phyloP scores from a whole-genome alignment of 164 flowering plant genomes.

The Stephania yunnanensis region DNA sequence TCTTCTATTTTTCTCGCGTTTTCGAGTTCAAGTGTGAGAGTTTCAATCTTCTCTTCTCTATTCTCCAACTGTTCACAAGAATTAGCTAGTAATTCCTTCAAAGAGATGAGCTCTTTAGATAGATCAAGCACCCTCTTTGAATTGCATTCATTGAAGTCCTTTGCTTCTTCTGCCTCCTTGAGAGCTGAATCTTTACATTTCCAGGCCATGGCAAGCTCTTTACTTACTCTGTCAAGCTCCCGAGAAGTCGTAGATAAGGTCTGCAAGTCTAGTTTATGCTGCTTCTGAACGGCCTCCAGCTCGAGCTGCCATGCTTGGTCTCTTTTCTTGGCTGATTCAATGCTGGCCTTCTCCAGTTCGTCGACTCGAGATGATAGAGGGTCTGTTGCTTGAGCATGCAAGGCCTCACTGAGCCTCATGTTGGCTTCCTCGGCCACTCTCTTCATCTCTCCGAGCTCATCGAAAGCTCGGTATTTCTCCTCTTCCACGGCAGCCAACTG shows the following conservation, averaged over 20 bases:
- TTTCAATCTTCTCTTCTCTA: slow-evolving; percentile 24
- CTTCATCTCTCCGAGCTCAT: slow-evolving; percentile 42
- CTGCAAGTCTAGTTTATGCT: slow-evolving; percentile 24
- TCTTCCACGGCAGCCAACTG: slow-evolving; percentile 26
- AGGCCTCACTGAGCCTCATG: slow-evolving; percentile 28
- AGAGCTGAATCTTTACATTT: slow-evolving; percentile 21
- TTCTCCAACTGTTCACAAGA: slow-evolving; percentile 26
- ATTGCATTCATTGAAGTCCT: slow-evolving; percentile 11
- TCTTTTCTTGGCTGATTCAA: slow-evolving; percentile 25
- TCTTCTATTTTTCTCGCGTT: slow-evolving; percentile 23
- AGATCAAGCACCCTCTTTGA: slow-evolving; percentile 22
- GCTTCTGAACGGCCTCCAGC: slow-evolving; percentile 24
- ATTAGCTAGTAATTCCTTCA: slow-evolving; percentile 25
- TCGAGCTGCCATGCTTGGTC: slow-evolving; percentile 35
- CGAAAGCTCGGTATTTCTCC: slow-evolving; percentile 32
- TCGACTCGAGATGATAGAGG: slow-evolving; percentile 1
- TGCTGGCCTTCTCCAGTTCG: slow-evolving; percentile 24
- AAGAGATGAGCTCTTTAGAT: slow-evolving; percentile 24
- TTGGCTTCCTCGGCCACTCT: slow-evolving; percentile 33
- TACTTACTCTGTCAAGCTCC: slow-evolving; percentile 14
- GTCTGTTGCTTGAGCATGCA: slow-evolving; percentile 16
- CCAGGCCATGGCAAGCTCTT: slow-evolving; percentile 13
- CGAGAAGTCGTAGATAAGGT: slow-evolving; percentile 15
- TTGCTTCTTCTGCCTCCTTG: slow-evolving; percentile 19
- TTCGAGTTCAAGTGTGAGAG: slow-evolving; percentile 29